Conservation (phyloP, 129 eudicot species). For the Gnaphalium uliginosum region DNA sequence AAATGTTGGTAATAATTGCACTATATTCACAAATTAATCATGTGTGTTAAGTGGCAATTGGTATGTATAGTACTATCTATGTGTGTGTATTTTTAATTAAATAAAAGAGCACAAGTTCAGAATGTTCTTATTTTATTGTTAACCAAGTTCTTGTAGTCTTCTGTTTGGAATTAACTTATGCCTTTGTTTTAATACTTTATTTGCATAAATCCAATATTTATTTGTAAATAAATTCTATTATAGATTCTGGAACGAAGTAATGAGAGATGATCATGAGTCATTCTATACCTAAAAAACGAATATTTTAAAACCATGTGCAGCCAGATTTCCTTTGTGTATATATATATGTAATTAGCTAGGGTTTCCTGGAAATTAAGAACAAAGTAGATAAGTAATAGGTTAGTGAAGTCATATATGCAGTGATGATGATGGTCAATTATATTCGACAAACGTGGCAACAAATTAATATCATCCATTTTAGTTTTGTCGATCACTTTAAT, state of each 20-base stretch:
- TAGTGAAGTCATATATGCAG: conserved; percentile 21
- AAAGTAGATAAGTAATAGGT: not conserved
- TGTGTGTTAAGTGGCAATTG: too few species aligned
- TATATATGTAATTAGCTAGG: not conserved
- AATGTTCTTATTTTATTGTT: conserved; percentile 10
- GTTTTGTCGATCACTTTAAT: conserved; percentile 24
- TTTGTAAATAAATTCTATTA: not conserved
- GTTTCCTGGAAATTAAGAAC: not conserved
- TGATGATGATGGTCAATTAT: conserved; percentile 26
- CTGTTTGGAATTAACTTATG: conserved; percentile 15
- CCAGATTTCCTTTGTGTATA: not conserved
- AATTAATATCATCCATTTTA: conserved; percentile 13
- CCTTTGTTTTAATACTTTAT: not conserved
- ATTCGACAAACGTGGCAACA: conserved; percentile 28
- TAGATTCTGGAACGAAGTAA: not conserved
- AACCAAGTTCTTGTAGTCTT: conserved; percentile 20
- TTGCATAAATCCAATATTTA: not conserved
- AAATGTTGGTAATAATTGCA: too few species aligned
- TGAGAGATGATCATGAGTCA: not conserved
- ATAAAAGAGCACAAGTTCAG: conserved; percentile 5
- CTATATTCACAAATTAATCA: too few species aligned
- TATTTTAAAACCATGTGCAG: conserved; percentile 11
- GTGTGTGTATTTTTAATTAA: not conserved
- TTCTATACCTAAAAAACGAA: not conserved
- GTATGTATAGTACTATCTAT: not conserved